Evolutionary conservation across 2,329 filamentous ascomycete species (phyloP).

Genomic region (Blastomyces silverae): DNA sequence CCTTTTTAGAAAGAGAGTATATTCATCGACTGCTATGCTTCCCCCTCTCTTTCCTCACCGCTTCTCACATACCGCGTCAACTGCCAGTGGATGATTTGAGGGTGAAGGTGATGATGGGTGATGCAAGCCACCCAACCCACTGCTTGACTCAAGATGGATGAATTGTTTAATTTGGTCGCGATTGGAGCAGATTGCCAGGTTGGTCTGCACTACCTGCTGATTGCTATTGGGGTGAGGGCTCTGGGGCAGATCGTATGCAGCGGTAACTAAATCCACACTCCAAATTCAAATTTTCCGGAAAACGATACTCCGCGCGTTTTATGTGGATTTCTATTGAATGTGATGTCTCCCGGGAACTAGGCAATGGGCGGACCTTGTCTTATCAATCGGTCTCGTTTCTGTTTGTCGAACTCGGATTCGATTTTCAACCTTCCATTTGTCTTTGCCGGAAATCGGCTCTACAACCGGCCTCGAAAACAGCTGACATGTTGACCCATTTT

Average conservation of each 20-base stretch:
- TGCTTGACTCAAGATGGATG: background rate
- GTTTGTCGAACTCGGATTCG: background rate
- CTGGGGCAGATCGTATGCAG: background rate
- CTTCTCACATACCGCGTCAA: background rate
- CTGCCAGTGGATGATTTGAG: background rate
- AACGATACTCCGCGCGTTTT: background rate
- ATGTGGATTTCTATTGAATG: background rate
- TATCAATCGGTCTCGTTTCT: conserved; percentile 1
- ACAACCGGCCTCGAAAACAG: background rate
- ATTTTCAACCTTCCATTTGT: background rate
- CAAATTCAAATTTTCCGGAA: background rate
- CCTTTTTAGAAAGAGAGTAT: background rate
- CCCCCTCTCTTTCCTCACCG: background rate
- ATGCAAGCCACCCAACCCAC: conserved; percentile 7
- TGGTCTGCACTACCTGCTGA: background rate
- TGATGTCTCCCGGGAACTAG: background rate
- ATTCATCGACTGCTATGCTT: background rate
- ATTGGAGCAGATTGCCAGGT: background rate
- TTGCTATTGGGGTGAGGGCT: background rate
- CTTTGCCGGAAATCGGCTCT: background rate
- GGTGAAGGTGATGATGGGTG: background rate
- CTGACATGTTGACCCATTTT: background rate
- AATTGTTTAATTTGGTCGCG: background rate
- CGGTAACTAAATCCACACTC: background rate
- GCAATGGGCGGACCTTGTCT: background rate